Conservation (phyloP, 805 yeast genomes). For the Millerozyma acaciae region DNA sequence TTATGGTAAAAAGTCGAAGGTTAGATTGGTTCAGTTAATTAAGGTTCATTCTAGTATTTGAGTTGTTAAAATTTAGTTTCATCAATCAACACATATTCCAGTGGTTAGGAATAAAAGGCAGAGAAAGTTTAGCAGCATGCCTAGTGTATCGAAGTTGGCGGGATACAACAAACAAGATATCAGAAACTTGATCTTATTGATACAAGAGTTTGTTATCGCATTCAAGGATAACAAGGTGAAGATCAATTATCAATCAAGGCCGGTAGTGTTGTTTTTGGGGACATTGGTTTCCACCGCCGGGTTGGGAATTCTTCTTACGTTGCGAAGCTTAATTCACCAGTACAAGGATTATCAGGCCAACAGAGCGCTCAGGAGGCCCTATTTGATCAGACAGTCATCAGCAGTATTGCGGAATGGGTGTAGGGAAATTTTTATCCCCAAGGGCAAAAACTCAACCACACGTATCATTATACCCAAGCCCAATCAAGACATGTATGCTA, state of each 20-base stretch:
- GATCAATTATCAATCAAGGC: conserved; percentile 39
- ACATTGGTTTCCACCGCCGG: conserved; percentile 41
- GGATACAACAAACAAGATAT: conserved; percentile 32
- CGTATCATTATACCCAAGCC: conserved; percentile 46
- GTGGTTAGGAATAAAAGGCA: neutral
- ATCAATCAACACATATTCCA: no score
- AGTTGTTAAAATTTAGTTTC: no score
- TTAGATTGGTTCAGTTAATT: no score
- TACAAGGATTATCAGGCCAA: conserved; percentile 28
- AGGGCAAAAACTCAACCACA: conserved; percentile 33
- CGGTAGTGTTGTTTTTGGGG: conserved; percentile 38
- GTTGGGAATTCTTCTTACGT: conserved; percentile 30
- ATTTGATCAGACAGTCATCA: conserved; percentile 38
- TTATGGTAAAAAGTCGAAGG: no score
- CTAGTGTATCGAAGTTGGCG: conserved; percentile 24
- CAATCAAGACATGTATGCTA: conserved; percentile 48
- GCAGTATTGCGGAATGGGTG: conserved; percentile 41
- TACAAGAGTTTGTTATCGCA: conserved; percentile 34
- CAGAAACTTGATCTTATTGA: conserved; percentile 27
- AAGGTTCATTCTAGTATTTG: no score
- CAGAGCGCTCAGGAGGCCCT: conserved; percentile 27
- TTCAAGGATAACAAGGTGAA: conserved; percentile 33
- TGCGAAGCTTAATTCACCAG: conserved; percentile 26
- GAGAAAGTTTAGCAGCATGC: neutral
- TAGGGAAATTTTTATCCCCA: conserved; percentile 48